Evolutionary conservation across 1,284 basidiomycete species (phyloP).

Genomic region (Meripilus lineatus): DNA sequence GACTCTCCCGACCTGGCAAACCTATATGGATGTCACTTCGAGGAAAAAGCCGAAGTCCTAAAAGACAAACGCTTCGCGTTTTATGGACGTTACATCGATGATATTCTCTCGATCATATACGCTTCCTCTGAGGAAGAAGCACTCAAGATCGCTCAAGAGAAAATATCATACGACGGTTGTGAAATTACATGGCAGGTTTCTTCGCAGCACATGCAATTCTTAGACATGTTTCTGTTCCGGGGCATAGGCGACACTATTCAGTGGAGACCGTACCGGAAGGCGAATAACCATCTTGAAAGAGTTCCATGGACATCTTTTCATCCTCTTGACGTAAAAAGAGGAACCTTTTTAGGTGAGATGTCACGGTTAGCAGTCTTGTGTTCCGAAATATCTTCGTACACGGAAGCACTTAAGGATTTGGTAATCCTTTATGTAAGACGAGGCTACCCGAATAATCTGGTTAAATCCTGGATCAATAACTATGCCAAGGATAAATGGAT

Average conservation of each 20-base stretch:
- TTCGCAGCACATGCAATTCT: no score
- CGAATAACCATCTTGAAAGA: slow-evolving; percentile 29
- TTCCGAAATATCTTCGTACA: neutral
- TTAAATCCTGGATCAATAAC: neutral
- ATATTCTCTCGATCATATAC: slow-evolving; percentile 27
- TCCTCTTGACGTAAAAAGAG: no score
- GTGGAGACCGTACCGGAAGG: no score
- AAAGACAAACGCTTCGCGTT: slow-evolving; percentile 19
- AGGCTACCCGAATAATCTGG: slow-evolving; percentile 1
- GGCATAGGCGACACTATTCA: no score
- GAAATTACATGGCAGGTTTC: no score
- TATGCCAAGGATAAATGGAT: neutral
- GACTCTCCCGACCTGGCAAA: slow-evolving; percentile 30
- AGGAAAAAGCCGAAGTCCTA: slow-evolving; percentile 10
- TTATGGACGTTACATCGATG: slow-evolving; percentile 36
- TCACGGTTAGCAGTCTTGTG: no score
- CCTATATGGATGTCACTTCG: slow-evolving; percentile 24
- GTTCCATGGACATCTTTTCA: no score
- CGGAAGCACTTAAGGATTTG: neutral
- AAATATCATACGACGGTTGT: no score
- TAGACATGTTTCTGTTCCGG: no score
- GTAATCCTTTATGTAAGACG: slow-evolving; percentile 10
- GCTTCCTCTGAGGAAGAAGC: slow-evolving; percentile 22
- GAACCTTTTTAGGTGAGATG: no score
- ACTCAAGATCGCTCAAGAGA: slow-evolving; percentile 23